phyloP scores from a whole-genome alignment of 2,329 filamentous ascomycete species.

The Botryosphaeria agaves region DNA sequence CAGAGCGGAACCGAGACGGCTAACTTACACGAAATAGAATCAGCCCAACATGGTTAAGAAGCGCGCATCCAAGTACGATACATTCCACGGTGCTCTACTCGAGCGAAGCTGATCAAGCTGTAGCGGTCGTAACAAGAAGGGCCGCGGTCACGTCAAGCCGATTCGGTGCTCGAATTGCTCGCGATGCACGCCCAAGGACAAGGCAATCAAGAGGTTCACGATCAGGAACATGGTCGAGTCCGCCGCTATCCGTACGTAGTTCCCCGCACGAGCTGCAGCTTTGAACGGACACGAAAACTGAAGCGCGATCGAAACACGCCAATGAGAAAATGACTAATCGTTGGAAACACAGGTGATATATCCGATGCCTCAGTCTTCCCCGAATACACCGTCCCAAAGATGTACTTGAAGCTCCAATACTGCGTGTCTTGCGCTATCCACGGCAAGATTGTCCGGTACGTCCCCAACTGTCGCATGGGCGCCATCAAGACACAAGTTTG shows the following conservation, averaged over 20 bases:
- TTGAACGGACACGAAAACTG: too few relatives aligned
- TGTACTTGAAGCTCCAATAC: conserved; percentile 99
- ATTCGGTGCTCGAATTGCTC: conserved; percentile 86
- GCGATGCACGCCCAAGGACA: conserved; percentile 85
- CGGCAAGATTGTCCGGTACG: conserved; percentile 99
- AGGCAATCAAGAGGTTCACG: conserved; percentile 99
- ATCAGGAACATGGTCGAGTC: conserved; percentile 99
- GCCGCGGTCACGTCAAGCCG: conserved; percentile 98
- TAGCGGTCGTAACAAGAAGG: conserved; percentile 99
- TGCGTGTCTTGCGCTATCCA: conserved; percentile 99
- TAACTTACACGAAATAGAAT: background rate
- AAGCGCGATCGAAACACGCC: too few relatives aligned
- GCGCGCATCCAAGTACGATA: conserved; percentile 54
- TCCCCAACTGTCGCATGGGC: conserved; percentile 16
- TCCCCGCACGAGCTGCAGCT: too few relatives aligned
- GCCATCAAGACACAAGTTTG: conserved; percentile 1
- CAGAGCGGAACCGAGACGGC: background rate
- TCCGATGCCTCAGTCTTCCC: conserved; percentile 98
- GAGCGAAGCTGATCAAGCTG: conserved; percentile 7
- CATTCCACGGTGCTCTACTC: conserved; percentile 7
- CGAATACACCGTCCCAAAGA: conserved; percentile 99
- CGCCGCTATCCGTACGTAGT: conserved; percentile 88
- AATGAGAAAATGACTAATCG: too few relatives aligned
- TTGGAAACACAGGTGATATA: conserved; percentile 99
- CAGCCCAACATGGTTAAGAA: conserved; percentile 57